These are phyloP conservation scores for Osmozyma mogii DNA, from an alignment of 805 yeast species.

Conservation along the genomic window DNA sequence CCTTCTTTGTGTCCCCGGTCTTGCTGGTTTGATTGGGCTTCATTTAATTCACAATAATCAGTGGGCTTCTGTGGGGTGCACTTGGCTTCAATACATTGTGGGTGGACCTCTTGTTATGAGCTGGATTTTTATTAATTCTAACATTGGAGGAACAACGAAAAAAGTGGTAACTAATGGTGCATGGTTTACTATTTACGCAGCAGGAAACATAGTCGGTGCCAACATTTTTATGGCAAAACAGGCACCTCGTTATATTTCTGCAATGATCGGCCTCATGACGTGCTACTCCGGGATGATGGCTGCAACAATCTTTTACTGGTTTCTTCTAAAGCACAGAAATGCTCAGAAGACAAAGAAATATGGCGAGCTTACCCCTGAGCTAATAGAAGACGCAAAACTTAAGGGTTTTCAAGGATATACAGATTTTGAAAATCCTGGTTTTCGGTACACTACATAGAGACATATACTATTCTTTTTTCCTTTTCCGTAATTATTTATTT, in stretches of 20 bases:
- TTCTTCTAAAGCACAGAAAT: constrained; percentile 11
- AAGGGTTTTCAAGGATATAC: too few species aligned
- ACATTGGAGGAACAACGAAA: constrained; percentile 18
- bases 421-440: too few species aligned
- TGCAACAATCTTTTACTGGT: constrained; percentile 9
- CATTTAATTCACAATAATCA: constrained; percentile 8
- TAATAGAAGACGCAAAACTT: too few species aligned
- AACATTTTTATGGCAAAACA: constrained; percentile 16
- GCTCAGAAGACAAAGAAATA: too few species aligned
- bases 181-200: constrained; percentile 20
- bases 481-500: too few species aligned
- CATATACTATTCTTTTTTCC: too few species aligned
- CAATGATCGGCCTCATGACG: constrained; percentile 17
- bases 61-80: neutral
- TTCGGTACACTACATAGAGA: too few species aligned
- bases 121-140: constrained; percentile 7
- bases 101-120: neutral
- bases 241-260: constrained; percentile 19
- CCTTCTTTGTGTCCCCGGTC: constrained; percentile 13
- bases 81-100: neutral
- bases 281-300: constrained; percentile 17
- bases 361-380: too few species aligned
- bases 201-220: constrained; percentile 23
- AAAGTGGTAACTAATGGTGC: constrained; percentile 15
- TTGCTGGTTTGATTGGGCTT: constrained; percentile 21